phyloP scores from a whole-genome alignment of 352 stramenopile genomes.

The Plasmopara halstedii region DNA sequence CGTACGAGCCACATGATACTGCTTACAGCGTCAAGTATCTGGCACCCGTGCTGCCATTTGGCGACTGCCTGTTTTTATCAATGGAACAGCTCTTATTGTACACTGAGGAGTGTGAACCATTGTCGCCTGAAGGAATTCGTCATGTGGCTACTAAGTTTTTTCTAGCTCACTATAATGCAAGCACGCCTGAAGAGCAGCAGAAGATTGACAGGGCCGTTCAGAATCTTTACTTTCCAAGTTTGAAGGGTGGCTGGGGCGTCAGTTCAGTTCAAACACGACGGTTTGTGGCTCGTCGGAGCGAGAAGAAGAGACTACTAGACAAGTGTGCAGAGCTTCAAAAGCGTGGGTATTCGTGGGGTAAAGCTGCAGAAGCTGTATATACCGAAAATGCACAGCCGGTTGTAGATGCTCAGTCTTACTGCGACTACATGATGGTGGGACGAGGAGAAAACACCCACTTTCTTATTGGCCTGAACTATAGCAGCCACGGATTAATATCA shows the following conservation, averaged over 20 bases:
- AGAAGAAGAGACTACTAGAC: slow-evolving; percentile 68
- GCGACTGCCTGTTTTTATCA: slow-evolving; percentile 82
- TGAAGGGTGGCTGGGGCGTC: slow-evolving; percentile 78
- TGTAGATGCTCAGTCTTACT: slow-evolving; percentile 71
- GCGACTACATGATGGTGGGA: slow-evolving; percentile 80
- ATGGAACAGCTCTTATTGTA: slow-evolving; percentile 84
- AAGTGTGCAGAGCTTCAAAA: slow-evolving; percentile 77
- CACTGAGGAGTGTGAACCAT: slow-evolving; percentile 75
- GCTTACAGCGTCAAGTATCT: slow-evolving; percentile 87
- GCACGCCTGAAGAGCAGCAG: slow-evolving; percentile 44
- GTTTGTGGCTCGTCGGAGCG: slow-evolving; percentile 54
- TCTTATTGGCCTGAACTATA: slow-evolving; percentile 79
- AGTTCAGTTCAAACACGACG: slow-evolving; percentile 75
- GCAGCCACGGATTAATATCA: slow-evolving; percentile 60
- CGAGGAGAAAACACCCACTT: slow-evolving; percentile 70
- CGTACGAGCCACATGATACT: slow-evolving; percentile 79
- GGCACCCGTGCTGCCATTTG: slow-evolving; percentile 68
- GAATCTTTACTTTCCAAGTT: slow-evolving; percentile 78
- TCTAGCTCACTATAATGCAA: slow-evolving; percentile 56
- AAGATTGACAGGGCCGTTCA: slow-evolving; percentile 82
- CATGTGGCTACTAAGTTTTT: slow-evolving; percentile 75
- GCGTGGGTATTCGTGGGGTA: slow-evolving; percentile 64
- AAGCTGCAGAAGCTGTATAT: slow-evolving; percentile 75
- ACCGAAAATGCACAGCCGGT: slow-evolving; percentile 61
- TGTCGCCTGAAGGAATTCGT: slow-evolving; percentile 59